Conservation (phyloP, 179 eudicot genomes). For the Patellifolia procumbens region DNA sequence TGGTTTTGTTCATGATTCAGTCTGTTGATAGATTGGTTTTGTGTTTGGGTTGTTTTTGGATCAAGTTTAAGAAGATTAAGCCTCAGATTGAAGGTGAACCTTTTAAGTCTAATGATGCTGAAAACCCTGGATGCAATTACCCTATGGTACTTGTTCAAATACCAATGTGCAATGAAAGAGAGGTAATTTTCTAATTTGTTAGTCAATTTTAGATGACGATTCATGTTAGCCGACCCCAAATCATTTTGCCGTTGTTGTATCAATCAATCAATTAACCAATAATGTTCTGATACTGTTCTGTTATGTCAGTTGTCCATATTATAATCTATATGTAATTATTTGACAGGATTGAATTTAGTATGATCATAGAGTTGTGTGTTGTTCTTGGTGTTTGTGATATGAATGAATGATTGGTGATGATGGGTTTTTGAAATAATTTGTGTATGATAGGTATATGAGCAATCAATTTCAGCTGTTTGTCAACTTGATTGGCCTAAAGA, state of each 20-base stretch:
- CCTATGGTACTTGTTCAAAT: constrained; percentile 82
- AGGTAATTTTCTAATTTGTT: no score
- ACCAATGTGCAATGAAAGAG: constrained; percentile 65
- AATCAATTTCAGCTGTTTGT: constrained; percentile 71
- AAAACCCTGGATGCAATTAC: constrained; percentile 35
- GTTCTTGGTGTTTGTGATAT: neutral
- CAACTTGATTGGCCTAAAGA: constrained; percentile 76
- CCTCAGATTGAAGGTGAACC: constrained; percentile 43
- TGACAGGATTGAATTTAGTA: neutral
- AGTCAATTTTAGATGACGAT: no score
- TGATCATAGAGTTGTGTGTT: neutral
- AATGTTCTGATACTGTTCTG: neutral
- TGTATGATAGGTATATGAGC: constrained; percentile 57
- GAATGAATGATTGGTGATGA: constrained; percentile 8
- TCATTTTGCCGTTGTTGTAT: no score
- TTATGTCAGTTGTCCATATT: neutral
- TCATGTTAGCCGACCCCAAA: no score
- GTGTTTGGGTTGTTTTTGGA: constrained; percentile 72
- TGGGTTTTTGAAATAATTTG: neutral
- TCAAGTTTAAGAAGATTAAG: constrained; percentile 52
- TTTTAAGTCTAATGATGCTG: constrained; percentile 43
- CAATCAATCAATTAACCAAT: neutral
- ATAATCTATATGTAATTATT: no score
- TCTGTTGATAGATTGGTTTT: constrained; percentile 58
- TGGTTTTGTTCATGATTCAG: constrained; percentile 59